Base-by-base conservation (phyloP, 164 flowering plant genomes). In the Stephania japonica region DNA sequence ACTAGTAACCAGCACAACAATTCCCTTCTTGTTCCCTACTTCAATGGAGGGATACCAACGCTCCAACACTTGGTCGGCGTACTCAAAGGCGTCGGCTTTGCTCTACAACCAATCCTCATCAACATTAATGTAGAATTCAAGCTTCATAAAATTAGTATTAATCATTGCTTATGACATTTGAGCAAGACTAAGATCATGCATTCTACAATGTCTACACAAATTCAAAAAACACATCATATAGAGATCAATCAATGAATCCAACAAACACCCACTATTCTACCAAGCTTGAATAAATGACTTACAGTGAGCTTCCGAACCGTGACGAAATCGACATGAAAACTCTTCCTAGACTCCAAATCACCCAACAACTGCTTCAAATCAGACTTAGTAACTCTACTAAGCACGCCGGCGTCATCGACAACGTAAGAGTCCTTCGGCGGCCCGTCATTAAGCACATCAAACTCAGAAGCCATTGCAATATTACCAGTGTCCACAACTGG, bases 61-160 rank as follows among this genome's bases (percentile, higher is more conserved):
- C 81, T 96, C 99, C 80, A 96, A 79, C 68, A 93, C 89, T 89
- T 90, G 97, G 78, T 93, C 98, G 42, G 97, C 98, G 75, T 89
- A 95, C 91, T 93, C 97, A 77, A 95, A 93, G 14, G 98, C 97
- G 87, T 93, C 98, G 65, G 98, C 98, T 86, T 91, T 93, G 89
- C 97, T 96, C 98, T 95, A 79, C 80, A 81, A 78, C 72, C 67
- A 69, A 73, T 67, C 25, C 47, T 3, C 11, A 67, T 67, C 69
- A 67, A 67, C 16, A 67, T 8, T 13, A 32, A 32, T 32, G 4
- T 32, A 32, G 2, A 32, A 32, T 32, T 32, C 38, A 2, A 32
- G 4, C 38, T 32, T 32, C 38, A 32, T 4, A 32, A 2, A 32
- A 32, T 32, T 32, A 32, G 38, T 2, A 32, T 32, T 4, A 32